Conservation (phyloP, 2,329 filamentous ascomycete genomes). For the Venturiaceae sp. region DNA sequence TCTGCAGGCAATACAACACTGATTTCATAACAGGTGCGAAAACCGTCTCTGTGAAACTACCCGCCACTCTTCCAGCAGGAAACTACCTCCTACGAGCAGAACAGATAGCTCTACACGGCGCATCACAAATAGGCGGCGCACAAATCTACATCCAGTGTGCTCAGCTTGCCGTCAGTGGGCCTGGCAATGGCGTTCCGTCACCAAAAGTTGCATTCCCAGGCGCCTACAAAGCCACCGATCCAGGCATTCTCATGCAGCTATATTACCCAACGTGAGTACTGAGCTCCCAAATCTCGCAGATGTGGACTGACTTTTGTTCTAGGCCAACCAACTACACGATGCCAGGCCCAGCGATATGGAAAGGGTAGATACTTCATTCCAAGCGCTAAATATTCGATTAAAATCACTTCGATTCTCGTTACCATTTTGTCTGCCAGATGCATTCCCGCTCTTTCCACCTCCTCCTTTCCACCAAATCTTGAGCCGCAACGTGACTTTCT, state of each 20-base stretch:
- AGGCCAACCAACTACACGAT: slow-evolving; percentile 1
- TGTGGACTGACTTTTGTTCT: no score
- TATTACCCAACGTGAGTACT: neutral
- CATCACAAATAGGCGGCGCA: neutral
- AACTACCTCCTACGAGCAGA: slow-evolving; percentile 12
- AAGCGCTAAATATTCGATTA: no score
- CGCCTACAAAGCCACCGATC: slow-evolving; percentile 3
- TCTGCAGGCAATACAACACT: no score
- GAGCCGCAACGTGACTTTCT: no score
- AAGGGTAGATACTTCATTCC: neutral
- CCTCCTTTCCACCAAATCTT: no score
- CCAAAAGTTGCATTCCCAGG: slow-evolving; percentile 15
- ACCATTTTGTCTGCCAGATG: no score
- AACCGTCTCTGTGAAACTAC: neutral
- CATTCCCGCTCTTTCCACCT: no score
- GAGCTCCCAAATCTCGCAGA: no score
- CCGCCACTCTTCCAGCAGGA: slow-evolving; percentile 5
- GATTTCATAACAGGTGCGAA: no score
- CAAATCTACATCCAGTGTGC: slow-evolving; percentile 11
- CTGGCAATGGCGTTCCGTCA: slow-evolving; percentile 12
- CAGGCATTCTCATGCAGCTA: neutral
- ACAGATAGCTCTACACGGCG: slow-evolving; percentile 10
- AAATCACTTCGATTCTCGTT: no score
- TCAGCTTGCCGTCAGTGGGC: slow-evolving; percentile 15
- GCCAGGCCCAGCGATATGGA: slow-evolving; percentile 3